Evolutionary conservation across 192 early-diverging fungal species (phyloP).

Genomic region (Podila epigama): DNA sequence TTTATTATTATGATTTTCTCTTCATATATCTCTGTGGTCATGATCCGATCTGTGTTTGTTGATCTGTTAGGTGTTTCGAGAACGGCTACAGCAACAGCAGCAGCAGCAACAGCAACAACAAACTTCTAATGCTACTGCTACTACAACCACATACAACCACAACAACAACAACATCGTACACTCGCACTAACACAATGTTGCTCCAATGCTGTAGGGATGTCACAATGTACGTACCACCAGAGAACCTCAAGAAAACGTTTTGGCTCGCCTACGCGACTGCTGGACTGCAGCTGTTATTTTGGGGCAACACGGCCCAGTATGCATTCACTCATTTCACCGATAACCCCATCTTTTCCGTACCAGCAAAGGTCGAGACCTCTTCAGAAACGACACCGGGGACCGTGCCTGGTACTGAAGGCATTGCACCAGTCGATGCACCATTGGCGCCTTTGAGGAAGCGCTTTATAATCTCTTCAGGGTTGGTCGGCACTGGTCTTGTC

Average conservation of each 20-base stretch:
- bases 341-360: conserved; percentile 33
- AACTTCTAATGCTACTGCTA: no score
- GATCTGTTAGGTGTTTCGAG: no score
- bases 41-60: no score
- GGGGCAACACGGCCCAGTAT: conserved; percentile 44
- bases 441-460: conserved; percentile 33
- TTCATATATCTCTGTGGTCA: no score
- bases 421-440: conserved; percentile 26
- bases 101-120: no score
- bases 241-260: conserved; percentile 35
- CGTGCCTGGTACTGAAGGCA: conserved; percentile 40
- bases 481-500: conserved; percentile 40
- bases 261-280: conserved; percentile 43
- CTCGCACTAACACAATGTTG: no score
- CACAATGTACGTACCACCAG: conserved; percentile 30
- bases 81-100: no score
- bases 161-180: background rate
- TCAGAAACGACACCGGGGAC: conserved; percentile 29
- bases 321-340: conserved; percentile 48
- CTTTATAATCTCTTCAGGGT: conserved; percentile 38
- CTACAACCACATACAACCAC: background rate
- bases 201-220: conserved; percentile 21
- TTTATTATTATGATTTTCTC: background rate
- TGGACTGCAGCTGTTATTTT: conserved; percentile 39
- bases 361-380: conserved; percentile 12